Evolutionary conservation across 2,329 filamentous ascomycete genomes (phyloP).

Genomic region (Paraphoma sp.): DNA sequence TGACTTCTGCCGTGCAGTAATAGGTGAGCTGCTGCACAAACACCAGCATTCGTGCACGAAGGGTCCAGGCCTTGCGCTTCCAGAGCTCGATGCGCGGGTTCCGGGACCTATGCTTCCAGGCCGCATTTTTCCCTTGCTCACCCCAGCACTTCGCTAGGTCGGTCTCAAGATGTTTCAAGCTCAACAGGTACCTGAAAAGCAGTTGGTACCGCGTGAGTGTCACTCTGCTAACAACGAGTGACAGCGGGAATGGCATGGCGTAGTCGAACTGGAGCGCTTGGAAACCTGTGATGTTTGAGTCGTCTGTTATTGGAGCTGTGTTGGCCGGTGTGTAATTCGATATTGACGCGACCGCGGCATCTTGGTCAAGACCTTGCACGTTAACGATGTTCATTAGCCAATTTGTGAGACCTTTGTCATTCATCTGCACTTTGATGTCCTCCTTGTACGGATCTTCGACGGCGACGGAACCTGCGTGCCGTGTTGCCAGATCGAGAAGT

Average conservation of each 20-base stretch:
- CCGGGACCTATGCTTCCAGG: slow-evolving; percentile 82
- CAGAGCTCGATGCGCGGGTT: slow-evolving; percentile 80
- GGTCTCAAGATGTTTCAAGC: slow-evolving; percentile 86
- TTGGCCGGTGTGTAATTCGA: slow-evolving; percentile 76
- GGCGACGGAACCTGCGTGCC: slow-evolving; percentile 94
- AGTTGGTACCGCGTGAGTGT: slow-evolving; percentile 97
- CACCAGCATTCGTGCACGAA: slow-evolving; percentile 92
- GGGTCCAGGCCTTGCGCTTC: slow-evolving; percentile 91
- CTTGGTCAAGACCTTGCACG: slow-evolving; percentile 93
- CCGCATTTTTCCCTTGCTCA: slow-evolving; percentile 79
- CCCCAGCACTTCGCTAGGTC: slow-evolving; percentile 89
- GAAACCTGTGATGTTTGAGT: slow-evolving; percentile 88
- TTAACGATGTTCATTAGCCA: slow-evolving; percentile 96
- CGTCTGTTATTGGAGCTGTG: slow-evolving; percentile 66
- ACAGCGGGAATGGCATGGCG: slow-evolving; percentile 90
- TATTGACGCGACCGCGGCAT: slow-evolving; percentile 64
- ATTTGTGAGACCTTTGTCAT: slow-evolving; percentile 89
- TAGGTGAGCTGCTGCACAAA: slow-evolving; percentile 97
- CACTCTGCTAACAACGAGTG: slow-evolving; percentile 92
- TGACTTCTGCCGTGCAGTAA: slow-evolving; percentile 95
- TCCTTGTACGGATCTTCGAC: slow-evolving; percentile 97
- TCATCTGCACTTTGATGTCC: slow-evolving; percentile 97
- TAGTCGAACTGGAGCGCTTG: slow-evolving; percentile 95
- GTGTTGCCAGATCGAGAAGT: slow-evolving; percentile 90
- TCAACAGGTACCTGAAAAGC: slow-evolving; percentile 91